These are phyloP conservation scores for Venturiaceae sp. DNA, from an alignment of 2,329 filamentous ascomycete genomes.

Conservation along the genomic window DNA sequence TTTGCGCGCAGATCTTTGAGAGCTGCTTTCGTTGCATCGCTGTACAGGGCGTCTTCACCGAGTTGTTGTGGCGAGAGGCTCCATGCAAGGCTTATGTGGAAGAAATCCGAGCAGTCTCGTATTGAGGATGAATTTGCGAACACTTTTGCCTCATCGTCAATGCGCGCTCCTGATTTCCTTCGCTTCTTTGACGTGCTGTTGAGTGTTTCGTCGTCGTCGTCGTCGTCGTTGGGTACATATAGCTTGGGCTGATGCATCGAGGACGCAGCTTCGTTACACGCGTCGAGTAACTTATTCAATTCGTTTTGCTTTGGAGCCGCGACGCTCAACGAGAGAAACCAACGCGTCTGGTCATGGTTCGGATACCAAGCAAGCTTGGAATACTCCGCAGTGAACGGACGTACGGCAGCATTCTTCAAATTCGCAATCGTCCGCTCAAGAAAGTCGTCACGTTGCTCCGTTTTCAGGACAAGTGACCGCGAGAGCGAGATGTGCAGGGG, in stretches of 20 bases:
- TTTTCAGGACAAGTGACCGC: constrained; percentile 64
- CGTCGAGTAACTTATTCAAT: constrained; percentile 45
- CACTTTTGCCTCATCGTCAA: constrained; percentile 8
- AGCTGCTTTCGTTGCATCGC: constrained; percentile 10
- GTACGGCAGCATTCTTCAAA: constrained; percentile 30
- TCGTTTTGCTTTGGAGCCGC: constrained; percentile 22
- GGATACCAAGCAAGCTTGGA: constrained; percentile 51
- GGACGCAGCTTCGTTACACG: constrained; percentile 55
- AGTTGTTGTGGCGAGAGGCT: constrained; percentile 22
- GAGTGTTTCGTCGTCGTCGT: constrained; percentile 19
- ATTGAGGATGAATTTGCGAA: constrained; percentile 8
- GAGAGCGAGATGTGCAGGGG: constrained; percentile 91
- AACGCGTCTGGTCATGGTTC: constrained; percentile 59
- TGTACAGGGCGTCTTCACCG: not conserved
- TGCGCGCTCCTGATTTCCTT: constrained; percentile 4
- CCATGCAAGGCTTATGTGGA: constrained; percentile 91
- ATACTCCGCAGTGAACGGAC: constrained; percentile 41
- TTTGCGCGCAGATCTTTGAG: constrained; percentile 15
- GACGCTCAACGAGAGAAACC: constrained; percentile 73
- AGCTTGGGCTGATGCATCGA: constrained; percentile 58
- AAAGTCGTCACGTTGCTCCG: constrained; percentile 63
- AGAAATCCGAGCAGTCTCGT: constrained; percentile 45
- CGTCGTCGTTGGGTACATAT: constrained; percentile 40
- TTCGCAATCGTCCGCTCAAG: constrained; percentile 43
- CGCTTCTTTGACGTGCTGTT: constrained; percentile 9